A percentile compares a stretch with the other conserved stretches of the same genome.
phyloP scores from a whole-genome alignment of 345 rosid genomes.

The thale cress (Arabidopsis thaliana) region DNA sequence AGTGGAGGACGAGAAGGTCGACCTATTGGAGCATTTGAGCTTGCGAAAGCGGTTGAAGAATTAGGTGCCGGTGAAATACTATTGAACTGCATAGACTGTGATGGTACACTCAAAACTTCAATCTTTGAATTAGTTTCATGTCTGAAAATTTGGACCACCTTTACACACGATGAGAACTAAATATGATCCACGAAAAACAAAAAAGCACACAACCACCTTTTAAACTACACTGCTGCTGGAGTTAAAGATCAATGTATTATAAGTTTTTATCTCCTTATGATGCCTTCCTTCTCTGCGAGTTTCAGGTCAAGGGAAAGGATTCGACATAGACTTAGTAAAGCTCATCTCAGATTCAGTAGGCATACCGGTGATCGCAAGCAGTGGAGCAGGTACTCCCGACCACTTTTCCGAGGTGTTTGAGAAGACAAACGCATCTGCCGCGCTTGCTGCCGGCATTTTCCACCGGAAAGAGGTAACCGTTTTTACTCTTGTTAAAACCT shows the following conservation, averaged over 20 bases:
- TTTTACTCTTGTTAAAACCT: constrained; percentile 2
- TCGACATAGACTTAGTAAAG: constrained; percentile 74
- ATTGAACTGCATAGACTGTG: constrained; percentile 95
- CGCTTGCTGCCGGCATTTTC: constrained; percentile 98
- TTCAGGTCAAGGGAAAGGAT: constrained; percentile 98
- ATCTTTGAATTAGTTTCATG: constrained; percentile 7
- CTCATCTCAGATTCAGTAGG: constrained; percentile 87
- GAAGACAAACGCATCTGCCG: constrained; percentile 88
- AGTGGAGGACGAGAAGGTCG: constrained; percentile 98
- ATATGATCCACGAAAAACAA: not conserved
- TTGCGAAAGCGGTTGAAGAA: constrained; percentile 93
- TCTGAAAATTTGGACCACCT: not conserved
- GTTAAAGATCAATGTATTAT: not conserved
- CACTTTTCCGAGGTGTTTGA: constrained; percentile 87
- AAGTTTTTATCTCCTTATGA: constrained; percentile 2
- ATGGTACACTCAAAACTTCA: constrained; percentile 51
- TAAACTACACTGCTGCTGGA: not conserved
- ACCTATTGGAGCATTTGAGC: constrained; percentile 96
- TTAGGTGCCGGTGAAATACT: constrained; percentile 97
- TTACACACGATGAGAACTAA: not conserved
- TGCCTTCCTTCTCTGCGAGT: constrained; percentile 15
- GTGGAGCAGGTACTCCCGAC: constrained; percentile 84
- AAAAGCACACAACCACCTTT: not conserved
- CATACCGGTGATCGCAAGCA: constrained; percentile 97
- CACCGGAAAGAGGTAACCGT: constrained; percentile 85